phyloP scores from a whole-genome alignment of 164 flowering plant genomes.

The Paratinospora sagittata region DNA sequence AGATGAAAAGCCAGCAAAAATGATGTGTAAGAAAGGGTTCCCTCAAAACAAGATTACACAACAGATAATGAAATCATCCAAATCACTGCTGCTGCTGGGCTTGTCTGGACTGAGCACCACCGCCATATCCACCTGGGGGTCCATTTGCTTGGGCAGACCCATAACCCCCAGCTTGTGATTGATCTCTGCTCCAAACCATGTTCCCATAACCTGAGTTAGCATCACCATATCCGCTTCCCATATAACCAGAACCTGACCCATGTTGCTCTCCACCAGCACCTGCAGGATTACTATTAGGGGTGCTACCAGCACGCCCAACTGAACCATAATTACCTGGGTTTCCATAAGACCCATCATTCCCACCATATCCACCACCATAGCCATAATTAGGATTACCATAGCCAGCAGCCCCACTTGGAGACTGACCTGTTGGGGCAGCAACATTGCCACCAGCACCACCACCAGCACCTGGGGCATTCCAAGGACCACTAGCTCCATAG shows the following conservation, averaged over 20 bases:
- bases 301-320: conserved; percentile 51
- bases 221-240: conserved; percentile 67
- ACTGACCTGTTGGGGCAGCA: conserved; percentile 60
- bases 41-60: conserved; percentile 8
- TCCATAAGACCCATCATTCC: conserved; percentile 63
- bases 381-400: conserved; percentile 83
- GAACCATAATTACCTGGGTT: conserved; percentile 54
- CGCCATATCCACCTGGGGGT: conserved; percentile 50
- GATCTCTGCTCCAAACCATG: conserved; percentile 64
- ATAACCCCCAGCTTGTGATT: conserved; percentile 61
- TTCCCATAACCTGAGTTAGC: conserved; percentile 53
- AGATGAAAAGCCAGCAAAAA: conserved; percentile 14
- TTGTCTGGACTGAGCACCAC: conserved; percentile 54
- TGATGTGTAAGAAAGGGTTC: conserved; percentile 5
- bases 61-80: neutral
- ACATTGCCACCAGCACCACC: conserved; percentile 41
- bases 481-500: conserved; percentile 31
- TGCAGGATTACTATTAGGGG: conserved; percentile 37
- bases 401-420: conserved; percentile 64
- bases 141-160: conserved; percentile 44
- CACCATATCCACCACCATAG: conserved; percentile 69
- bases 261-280: conserved; percentile 41
- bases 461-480: conserved; percentile 40
- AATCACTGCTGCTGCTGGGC: conserved; percentile 64
- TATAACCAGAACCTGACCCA: conserved; percentile 48